These are phyloP conservation scores for Botrytis tulipae DNA, from an alignment of 2,329 filamentous ascomycete genomes.

Conservation along the genomic window DNA sequence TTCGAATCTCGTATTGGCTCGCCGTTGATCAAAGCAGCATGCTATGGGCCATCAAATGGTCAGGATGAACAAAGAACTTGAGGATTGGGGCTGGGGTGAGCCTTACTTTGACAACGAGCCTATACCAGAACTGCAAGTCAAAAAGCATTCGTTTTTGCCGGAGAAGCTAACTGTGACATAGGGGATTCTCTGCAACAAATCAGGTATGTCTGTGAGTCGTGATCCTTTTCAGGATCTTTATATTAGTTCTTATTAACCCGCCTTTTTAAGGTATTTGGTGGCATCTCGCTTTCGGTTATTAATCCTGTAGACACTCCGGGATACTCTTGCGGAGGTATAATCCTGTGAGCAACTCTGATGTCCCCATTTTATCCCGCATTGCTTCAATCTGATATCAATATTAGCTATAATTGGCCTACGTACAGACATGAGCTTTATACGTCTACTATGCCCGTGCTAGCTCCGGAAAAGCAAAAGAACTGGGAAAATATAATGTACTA, in stretches of 20 bases:
- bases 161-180: background rate
- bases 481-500: background rate
- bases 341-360: background rate
- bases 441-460: background rate
- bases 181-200: conserved; percentile 2
- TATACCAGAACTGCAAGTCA: conserved; percentile 9
- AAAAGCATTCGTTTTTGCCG: background rate
- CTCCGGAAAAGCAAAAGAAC: background rate
- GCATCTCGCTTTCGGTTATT: background rate
- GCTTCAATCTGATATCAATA: background rate
- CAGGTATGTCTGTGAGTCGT: background rate
- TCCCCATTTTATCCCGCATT: background rate
- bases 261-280: background rate
- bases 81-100: background rate
- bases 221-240: background rate
- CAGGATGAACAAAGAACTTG: background rate
- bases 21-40: background rate
- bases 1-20: background rate
- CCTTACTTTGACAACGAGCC: conserved; percentile 5
- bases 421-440: background rate
- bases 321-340: background rate
- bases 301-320: background rate
- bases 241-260: background rate
- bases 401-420: conserved; percentile 1
- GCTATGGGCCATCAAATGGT: background rate